Conservation (phyloP, 179 eudicot species). For the Vitellaria paradoxa region DNA sequence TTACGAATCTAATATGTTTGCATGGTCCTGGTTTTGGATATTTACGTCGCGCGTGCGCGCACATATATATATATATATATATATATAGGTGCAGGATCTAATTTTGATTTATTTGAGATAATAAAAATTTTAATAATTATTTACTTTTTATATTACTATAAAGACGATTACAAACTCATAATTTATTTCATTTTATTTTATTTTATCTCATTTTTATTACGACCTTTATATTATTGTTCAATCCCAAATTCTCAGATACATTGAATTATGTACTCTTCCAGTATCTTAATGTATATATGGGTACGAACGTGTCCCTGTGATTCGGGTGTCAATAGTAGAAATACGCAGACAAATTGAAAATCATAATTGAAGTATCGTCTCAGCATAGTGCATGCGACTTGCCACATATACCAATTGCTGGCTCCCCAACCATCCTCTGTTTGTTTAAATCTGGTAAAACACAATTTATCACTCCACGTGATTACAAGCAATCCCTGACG, state of each 20-base stretch:
- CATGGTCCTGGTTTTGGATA: too few species aligned
- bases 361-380: background rate
- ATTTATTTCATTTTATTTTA: too few species aligned
- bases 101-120: too few species aligned
- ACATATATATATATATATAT: too few species aligned
- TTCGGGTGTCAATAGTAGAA: background rate
- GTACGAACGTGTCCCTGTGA: background rate
- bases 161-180: too few species aligned
- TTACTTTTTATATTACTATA: too few species aligned
- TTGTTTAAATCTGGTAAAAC: background rate
- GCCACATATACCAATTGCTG: background rate
- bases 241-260: background rate
- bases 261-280: background rate
- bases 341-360: background rate
- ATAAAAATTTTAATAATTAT: too few species aligned
- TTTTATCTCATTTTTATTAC: too few species aligned
- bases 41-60: too few species aligned
- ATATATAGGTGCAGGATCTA: too few species aligned
- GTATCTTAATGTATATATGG: background rate
- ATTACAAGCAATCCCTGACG: background rate
- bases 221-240: too few species aligned
- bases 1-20: too few species aligned
- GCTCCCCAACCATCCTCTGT: background rate
- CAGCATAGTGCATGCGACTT: background rate
- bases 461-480: background rate